Evolutionary conservation across 768 basidiomycete genomes (phyloP).

Genomic region (Hericium rajendrae): DNA sequence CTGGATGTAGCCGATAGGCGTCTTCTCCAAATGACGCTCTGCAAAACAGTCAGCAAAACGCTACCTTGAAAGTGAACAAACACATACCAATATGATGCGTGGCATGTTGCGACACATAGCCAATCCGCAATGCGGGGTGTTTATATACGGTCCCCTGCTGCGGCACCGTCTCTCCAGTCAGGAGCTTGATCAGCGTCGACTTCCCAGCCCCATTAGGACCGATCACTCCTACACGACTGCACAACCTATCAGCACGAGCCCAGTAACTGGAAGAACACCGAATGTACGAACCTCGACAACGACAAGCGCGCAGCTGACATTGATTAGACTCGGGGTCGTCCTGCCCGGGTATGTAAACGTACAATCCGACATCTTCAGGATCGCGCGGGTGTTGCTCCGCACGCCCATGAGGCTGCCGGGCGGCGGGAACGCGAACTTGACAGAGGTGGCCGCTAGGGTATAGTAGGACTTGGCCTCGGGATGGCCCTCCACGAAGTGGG

Average conservation of each 20-base stretch:
- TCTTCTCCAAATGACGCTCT: constrained; percentile 94
- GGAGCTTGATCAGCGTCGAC: constrained; percentile 88
- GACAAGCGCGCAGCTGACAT: constrained; percentile 92
- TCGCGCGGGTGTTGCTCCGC: constrained; percentile 89
- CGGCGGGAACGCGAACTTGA: constrained; percentile 93
- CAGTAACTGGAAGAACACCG: constrained; percentile 1
- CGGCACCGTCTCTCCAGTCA: constrained; percentile 86
- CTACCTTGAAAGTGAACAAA: constrained; percentile 1
- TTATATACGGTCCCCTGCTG: constrained; percentile 91
- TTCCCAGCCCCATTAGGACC: constrained; percentile 96
- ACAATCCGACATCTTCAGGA: constrained; percentile 84
- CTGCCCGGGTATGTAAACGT: constrained; percentile 93
- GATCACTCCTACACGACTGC: constrained; percentile 81
- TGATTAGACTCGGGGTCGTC: constrained; percentile 64
- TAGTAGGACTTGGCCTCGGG: constrained; percentile 96
- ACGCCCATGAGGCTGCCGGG: constrained; percentile 97
- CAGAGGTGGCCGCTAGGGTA: constrained; percentile 84
- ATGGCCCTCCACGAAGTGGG: constrained; percentile 78
- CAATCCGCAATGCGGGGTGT: constrained; percentile 87
- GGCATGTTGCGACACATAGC: constrained; percentile 96
- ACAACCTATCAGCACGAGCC: constrained; percentile 11
- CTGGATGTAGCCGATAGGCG: constrained; percentile 93
- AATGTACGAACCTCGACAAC: constrained; percentile 62
- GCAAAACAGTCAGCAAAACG: constrained; percentile 7
- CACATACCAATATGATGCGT: constrained; percentile 84